phyloP scores from a whole-genome alignment of 306 rosid species.

The Gillenia trifoliata region DNA sequence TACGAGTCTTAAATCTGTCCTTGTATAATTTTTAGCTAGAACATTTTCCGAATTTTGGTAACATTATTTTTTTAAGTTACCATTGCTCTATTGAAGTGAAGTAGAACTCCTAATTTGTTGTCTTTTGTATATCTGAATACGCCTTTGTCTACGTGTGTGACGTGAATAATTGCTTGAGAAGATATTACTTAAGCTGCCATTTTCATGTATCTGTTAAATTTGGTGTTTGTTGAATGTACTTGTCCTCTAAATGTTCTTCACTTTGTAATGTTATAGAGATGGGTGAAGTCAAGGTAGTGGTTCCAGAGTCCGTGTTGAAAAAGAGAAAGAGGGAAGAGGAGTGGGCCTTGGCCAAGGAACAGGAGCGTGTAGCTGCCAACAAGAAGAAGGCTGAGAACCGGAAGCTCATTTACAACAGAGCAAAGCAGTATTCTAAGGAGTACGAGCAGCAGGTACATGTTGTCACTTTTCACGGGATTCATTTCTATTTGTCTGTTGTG shows the following conservation, averaged over 20 bases:
- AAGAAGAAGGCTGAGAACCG: slow-evolving; percentile 65
- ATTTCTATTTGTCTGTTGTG: neutral
- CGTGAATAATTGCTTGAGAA: neutral
- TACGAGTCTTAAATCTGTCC: neutral
- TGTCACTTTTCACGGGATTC: neutral
- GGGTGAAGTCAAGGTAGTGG: slow-evolving; percentile 55
- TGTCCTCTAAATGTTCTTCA: neutral
- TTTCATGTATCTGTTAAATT: neutral
- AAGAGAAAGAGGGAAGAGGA: slow-evolving; percentile 75
- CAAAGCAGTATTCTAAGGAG: slow-evolving; percentile 58
- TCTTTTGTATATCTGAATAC: neutral
- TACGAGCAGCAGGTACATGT: slow-evolving; percentile 53
- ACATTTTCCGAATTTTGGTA: neutral
- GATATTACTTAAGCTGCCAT: neutral
- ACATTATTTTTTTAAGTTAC: neutral
- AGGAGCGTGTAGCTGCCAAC: slow-evolving; percentile 44
- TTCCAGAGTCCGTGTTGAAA: slow-evolving; percentile 80
- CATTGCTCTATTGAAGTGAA: neutral
- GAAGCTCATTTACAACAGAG: slow-evolving; percentile 58
- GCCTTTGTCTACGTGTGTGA: neutral
- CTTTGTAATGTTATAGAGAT: slow-evolving; percentile 19
- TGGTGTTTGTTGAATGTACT: neutral
- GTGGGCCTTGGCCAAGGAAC: slow-evolving; percentile 68
- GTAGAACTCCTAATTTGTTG: neutral
- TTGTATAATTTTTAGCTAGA: neutral